Base-by-base conservation (phyloP, 2,329 filamentous ascomycete genomes). In the Coniochaeta pulveracea region DNA sequence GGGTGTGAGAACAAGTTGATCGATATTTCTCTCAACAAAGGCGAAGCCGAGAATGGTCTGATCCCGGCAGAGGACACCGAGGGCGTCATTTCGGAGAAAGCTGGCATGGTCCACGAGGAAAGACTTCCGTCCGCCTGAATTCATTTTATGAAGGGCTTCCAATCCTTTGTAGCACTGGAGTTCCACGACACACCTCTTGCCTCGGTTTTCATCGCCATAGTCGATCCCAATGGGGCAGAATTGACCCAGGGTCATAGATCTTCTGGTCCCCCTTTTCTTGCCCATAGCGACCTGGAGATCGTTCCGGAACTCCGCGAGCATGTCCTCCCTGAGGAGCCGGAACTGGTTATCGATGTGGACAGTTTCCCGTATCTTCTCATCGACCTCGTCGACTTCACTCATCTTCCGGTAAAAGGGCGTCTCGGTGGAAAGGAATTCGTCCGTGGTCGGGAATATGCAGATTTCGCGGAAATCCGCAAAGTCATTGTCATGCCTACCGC, bases 401-500 rank as follows among this genome's bases (percentile, higher is more conserved):
- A 66, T 63, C 0, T 55, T 61, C 6, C 68, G 65, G 27, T 75
- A 72, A 47, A 73, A 85, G 0, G 71, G 63, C 16, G 49, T 46
- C 3, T 66, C 60, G 0, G 47, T 59, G 0, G 66, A 77, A 0
- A 59, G 37, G 2, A 85, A 60, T 45, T 86, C 81, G 32, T 80
- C 72, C 0, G 64, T 50, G 0, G 80, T 85, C 0, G 81, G 82
- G 30, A 72, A 65, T 10, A 85, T 74, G 3, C 66, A 55, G 21
- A 84, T 73, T 0, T 72, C 38, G 1, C 70, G 63, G 42, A 76
- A 77, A 40, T 83, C 63, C 2, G 45, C 56, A 45, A 69, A 69
- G 43, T 86, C 81, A 34, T 88, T 88, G 49, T 86, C 77, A 41
- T 88, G 80, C 0, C 81, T 66, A 1, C 79, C 79, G 0, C 81